Percentiles rank a stretch among this genome's conserved stretches.
phyloP scores from a whole-genome alignment of 176 grass and related monocot genomes.

The Phragmites australis region DNA sequence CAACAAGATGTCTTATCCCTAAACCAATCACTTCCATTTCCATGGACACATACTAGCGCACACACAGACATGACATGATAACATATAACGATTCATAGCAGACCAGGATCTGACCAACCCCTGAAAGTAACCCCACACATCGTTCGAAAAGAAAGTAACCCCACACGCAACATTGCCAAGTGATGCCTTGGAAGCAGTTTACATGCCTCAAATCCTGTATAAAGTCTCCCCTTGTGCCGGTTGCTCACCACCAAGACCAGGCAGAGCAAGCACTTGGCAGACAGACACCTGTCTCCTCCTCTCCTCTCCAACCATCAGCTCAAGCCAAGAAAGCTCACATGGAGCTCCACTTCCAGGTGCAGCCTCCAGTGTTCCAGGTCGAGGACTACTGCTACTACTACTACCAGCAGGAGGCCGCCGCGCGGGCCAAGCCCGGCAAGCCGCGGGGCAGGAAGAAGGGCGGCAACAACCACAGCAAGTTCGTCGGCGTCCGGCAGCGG shows the following conservation, averaged over 20 bases:
- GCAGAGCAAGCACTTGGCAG: constrained; percentile 38
- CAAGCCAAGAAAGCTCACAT: constrained; percentile 45
- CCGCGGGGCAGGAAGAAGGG: constrained; percentile 60
- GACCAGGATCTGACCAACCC: constrained; percentile 40
- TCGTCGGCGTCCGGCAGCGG: constrained; percentile 86
- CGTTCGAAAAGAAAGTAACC: constrained; percentile 54
- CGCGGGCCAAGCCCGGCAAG: constrained; percentile 52
- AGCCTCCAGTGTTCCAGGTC: constrained; percentile 24
- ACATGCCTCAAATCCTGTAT: constrained; percentile 46
- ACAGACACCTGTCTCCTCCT: constrained; percentile 38
- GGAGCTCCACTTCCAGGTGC: constrained; percentile 76
- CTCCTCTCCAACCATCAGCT: constrained; percentile 11
- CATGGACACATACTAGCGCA: not conserved
- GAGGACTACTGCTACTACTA: constrained; percentile 65
- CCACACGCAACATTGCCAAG: constrained; percentile 15
- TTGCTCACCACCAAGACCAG: constrained; percentile 40
- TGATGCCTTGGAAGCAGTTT: constrained; percentile 2
- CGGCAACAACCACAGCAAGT: constrained; percentile 62
- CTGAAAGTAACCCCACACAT: constrained; percentile 49
- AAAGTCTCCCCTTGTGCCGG: constrained; percentile 48
- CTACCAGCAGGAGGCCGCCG: constrained; percentile 51
- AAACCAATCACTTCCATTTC: constrained; percentile 24
- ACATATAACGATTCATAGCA: too few relatives aligned
- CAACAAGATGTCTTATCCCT: constrained; percentile 30
- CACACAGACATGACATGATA: constrained; percentile 15